These are phyloP conservation scores for Aspergillus ibericus DNA, from an alignment of 2,329 filamentous ascomycete genomes.

Conservation along the genomic window DNA sequence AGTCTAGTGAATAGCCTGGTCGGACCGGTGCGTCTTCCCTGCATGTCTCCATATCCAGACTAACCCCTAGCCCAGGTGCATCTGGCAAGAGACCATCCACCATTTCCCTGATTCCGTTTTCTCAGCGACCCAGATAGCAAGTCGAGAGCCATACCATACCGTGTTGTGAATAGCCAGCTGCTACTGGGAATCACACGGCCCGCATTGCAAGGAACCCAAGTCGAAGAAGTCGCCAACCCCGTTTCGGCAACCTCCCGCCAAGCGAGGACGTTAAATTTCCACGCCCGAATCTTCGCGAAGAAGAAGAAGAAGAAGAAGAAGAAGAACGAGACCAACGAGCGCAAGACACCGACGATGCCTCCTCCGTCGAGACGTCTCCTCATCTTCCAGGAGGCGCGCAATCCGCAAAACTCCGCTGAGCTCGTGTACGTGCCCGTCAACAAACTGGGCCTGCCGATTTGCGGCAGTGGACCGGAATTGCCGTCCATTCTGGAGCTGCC, in stretches of 20 bases:
- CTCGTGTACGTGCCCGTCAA: constrained; percentile 36
- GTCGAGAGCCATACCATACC: not conserved
- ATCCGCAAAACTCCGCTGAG: constrained; percentile 30
- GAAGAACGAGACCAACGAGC: not conserved
- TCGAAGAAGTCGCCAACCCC: not conserved
- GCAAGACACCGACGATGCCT: not conserved
- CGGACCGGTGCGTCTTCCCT: not conserved
- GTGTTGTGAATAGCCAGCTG: not conserved
- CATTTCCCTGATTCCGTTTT: not conserved
- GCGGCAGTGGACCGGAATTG: constrained; percentile 32
- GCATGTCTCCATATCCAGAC: not conserved
- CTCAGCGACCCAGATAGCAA: not conserved
- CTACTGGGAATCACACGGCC: not conserved
- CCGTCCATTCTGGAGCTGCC: constrained; percentile 38
- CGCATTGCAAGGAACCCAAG: not conserved
- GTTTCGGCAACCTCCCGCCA: not conserved
- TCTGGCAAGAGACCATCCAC: not conserved
- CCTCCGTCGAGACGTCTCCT: constrained; percentile 30
- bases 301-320: not conserved
- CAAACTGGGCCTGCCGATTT: constrained; percentile 38
- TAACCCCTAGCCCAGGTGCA: not conserved
- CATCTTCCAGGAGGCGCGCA: constrained; percentile 40
- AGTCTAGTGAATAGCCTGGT: not conserved
- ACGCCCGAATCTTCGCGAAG: not conserved
- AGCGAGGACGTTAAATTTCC: not conserved